These are phyloP conservation scores for Diplotaxis tenuifolia DNA, from an alignment of 345 rosid genomes.

Conservation along the genomic window DNA sequence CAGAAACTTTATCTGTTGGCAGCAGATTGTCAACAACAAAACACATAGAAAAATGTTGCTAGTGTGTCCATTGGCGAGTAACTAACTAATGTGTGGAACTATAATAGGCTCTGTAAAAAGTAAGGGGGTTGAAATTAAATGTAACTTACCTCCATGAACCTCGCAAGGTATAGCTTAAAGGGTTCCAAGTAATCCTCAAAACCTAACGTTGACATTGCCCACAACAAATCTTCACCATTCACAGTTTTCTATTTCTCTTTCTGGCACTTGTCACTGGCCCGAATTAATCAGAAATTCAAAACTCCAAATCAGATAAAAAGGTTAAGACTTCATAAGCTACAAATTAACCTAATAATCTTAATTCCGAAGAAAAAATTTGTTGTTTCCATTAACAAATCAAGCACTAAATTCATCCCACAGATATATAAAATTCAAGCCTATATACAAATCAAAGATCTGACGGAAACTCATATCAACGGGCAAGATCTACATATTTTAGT, in stretches of 20 bases:
- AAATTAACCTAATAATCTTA: background rate
- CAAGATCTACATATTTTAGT: background rate
- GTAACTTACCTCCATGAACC: slow-evolving; percentile 50
- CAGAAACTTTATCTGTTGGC: too few species aligned
- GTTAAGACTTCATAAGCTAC: background rate
- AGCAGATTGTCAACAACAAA: too few species aligned
- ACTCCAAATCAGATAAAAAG: background rate
- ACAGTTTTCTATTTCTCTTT: too few species aligned
- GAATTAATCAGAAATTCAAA: too few species aligned
- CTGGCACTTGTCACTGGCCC: slow-evolving; percentile 73
- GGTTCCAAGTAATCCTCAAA: too few species aligned
- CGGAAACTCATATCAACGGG: background rate
- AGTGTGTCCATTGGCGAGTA: too few species aligned
- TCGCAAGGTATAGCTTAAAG: too few species aligned
- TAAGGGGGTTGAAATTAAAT: background rate
- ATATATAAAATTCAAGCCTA: background rate
- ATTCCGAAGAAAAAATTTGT: background rate
- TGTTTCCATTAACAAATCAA: background rate
- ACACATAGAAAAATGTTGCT: too few species aligned
- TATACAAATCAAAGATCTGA: too few species aligned
- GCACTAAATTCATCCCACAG: background rate
- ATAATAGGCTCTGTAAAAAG: too few species aligned
- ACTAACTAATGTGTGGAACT: too few species aligned
- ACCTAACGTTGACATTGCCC: slow-evolving; percentile 77
- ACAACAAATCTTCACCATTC: too few species aligned